A percentile compares a stretch with the other conserved stretches of the same genome.
phyloP scores from a whole-genome alignment of 768 basidiomycete genomes.

The Kwoniella sp. region DNA sequence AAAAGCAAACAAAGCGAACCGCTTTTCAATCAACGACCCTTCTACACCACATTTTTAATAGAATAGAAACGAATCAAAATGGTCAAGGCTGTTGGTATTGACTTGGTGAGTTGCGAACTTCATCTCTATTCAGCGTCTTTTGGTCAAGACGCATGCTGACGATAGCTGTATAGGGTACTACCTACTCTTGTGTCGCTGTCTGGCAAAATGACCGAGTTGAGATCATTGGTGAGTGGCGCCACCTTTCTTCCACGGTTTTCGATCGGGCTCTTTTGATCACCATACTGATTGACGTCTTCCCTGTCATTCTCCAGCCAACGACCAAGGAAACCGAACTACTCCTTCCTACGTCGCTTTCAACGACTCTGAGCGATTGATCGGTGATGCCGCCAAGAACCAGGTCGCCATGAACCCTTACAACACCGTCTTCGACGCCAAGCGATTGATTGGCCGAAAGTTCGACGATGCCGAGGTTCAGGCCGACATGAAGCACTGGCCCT shows the following conservation, averaged over 20 bases:
- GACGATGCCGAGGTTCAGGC: constrained; percentile 60
- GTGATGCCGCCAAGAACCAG: constrained; percentile 95
- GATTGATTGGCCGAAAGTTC: constrained; percentile 76
- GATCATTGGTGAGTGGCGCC: constrained; percentile 66
- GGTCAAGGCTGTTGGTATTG: constrained; percentile 57
- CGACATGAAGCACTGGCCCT: constrained; percentile 65
- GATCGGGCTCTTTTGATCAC: neutral
- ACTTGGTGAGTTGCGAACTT: constrained; percentile 59
- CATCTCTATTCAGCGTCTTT: constrained; percentile 1
- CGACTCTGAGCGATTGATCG: constrained; percentile 93
- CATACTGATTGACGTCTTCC: constrained; percentile 8
- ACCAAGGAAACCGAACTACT: constrained; percentile 79
- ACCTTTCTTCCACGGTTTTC: neutral
- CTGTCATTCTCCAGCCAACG: constrained; percentile 52
- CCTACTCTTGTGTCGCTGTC: constrained; percentile 98
- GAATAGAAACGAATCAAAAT: constrained; percentile 32
- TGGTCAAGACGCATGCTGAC: constrained; percentile 12
- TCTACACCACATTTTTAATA: constrained; percentile 8
- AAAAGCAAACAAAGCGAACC: constrained; percentile 8
- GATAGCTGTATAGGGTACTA: constrained; percentile 66
- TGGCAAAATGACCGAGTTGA: constrained; percentile 99
- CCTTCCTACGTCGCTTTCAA: constrained; percentile 96
- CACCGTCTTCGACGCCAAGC: constrained; percentile 97
- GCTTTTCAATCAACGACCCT: neutral
- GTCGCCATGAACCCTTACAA: constrained; percentile 98